These are phyloP conservation scores for Vanrija humicola DNA, from an alignment of 1,284 basidiomycete species.

Conservation along the genomic window DNA sequence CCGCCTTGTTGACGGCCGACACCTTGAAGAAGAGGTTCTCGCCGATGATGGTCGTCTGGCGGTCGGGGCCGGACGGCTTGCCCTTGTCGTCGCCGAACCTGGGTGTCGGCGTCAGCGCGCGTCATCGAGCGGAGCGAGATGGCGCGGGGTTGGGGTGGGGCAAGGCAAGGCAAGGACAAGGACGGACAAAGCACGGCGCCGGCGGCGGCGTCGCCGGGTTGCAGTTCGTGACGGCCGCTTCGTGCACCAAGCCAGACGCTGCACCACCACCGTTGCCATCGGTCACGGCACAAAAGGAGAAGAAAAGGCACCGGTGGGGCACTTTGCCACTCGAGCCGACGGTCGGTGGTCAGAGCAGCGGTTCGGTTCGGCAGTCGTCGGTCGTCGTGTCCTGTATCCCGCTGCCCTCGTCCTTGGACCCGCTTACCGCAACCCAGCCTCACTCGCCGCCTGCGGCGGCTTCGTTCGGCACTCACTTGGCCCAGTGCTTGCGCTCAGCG, in stretches of 20 bases:
- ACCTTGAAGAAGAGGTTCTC: conserved; percentile 86
- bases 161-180: background rate
- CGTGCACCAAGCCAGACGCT: no score
- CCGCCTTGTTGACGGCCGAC: conserved; percentile 73
- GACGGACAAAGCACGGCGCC: background rate
- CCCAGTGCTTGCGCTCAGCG: conserved; percentile 88
- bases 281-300: no score
- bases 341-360: no score
- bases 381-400: no score
- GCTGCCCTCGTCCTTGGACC: background rate
- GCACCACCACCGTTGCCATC: no score
- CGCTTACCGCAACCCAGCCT: background rate
- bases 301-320: no score
- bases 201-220: no score
- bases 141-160: background rate
- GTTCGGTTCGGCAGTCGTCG: background rate
- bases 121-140: background rate
- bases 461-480: conserved; percentile 55
- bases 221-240: no score
- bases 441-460: background rate
- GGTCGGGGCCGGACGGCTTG: conserved; percentile 81
- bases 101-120: conserved; percentile 8
- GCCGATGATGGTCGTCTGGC: conserved; percentile 91
- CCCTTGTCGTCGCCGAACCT: conserved; percentile 87
- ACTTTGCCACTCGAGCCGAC: no score